phyloP scores from a whole-genome alignment of 2,329 filamentous ascomycete genomes.

The Pseudogymnoascus sp. region DNA sequence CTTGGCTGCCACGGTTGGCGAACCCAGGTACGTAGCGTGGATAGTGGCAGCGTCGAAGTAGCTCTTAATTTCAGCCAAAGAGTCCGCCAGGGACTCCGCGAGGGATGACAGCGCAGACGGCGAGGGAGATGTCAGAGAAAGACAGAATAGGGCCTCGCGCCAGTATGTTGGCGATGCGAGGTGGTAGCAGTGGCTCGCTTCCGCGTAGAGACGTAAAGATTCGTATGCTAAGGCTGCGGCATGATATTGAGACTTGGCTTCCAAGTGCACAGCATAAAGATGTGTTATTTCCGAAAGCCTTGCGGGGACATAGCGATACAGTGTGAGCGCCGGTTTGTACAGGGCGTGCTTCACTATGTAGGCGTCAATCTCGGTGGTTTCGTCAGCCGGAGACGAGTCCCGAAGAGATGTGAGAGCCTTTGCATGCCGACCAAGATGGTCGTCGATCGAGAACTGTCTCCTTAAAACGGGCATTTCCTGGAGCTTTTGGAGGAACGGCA shows the following conservation, averaged over 20 bases:
- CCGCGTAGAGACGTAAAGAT: constrained; percentile 63
- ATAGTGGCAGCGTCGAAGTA: constrained; percentile 72
- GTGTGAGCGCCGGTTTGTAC: constrained; percentile 65
- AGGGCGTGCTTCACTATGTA: constrained; percentile 75
- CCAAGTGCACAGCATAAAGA: constrained; percentile 72
- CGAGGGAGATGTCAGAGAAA: constrained; percentile 54
- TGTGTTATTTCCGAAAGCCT: constrained; percentile 61
- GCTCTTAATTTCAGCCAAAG: constrained; percentile 75
- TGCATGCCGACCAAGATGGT: constrained; percentile 65
- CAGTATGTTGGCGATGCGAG: constrained; percentile 68
- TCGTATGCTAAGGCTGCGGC: constrained; percentile 90
- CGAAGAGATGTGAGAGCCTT: constrained; percentile 77
- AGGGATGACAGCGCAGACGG: constrained; percentile 54
- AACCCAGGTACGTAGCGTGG: constrained; percentile 69
- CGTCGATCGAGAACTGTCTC: constrained; percentile 76
- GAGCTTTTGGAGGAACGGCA: constrained; percentile 85
- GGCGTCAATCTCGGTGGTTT: constrained; percentile 66
- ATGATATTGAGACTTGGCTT: constrained; percentile 64
- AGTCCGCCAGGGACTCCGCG: constrained; percentile 67
- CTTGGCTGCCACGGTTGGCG: constrained; percentile 60
- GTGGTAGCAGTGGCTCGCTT: constrained; percentile 76
- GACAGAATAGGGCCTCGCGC: constrained; percentile 81
- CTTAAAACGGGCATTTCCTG: constrained; percentile 64
- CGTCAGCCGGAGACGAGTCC: constrained; percentile 43
- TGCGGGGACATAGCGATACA: constrained; percentile 73